These are phyloP conservation scores for Aspergillus cejpii DNA, from an alignment of 2,329 filamentous ascomycete genomes.

Conservation along the genomic window DNA sequence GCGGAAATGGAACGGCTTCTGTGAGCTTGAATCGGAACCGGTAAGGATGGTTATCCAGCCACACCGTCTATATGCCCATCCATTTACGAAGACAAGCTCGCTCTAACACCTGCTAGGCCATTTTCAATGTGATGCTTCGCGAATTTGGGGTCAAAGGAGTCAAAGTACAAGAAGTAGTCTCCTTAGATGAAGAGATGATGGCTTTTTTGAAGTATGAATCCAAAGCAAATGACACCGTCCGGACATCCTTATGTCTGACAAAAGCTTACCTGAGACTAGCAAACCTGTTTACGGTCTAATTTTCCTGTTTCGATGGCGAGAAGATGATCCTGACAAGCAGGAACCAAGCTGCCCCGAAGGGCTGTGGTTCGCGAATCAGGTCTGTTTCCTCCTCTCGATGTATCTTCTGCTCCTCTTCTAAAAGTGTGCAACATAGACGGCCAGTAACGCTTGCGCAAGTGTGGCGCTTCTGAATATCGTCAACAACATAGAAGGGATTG, in stretches of 20 bases:
- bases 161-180: constrained; percentile 69
- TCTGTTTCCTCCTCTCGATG: constrained; percentile 31
- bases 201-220: constrained; percentile 54
- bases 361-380: constrained; percentile 94
- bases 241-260: constrained; percentile 1
- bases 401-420: neutral
- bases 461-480: constrained; percentile 87
- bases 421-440: constrained; percentile 51
- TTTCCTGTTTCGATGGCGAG: constrained; percentile 71
- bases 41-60: constrained; percentile 44
- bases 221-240: neutral
- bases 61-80: neutral
- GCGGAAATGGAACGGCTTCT: constrained; percentile 42
- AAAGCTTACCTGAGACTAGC: constrained; percentile 35
- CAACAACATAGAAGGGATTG: constrained; percentile 66
- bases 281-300: constrained; percentile 78
- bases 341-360: constrained; percentile 53
- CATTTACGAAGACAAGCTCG: neutral
- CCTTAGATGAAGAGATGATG: constrained; percentile 61
- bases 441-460: constrained; percentile 81
- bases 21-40: constrained; percentile 82
- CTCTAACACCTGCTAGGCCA: constrained; percentile 47
- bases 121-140: constrained; percentile 78
- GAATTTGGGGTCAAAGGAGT: constrained; percentile 69
- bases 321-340: constrained; percentile 48